Percentiles rank a stretch among this genome's conserved stretches.
These are phyloP conservation scores for Croton setiger DNA, from an alignment of 441 rosid genomes.

Conservation along the genomic window DNA sequence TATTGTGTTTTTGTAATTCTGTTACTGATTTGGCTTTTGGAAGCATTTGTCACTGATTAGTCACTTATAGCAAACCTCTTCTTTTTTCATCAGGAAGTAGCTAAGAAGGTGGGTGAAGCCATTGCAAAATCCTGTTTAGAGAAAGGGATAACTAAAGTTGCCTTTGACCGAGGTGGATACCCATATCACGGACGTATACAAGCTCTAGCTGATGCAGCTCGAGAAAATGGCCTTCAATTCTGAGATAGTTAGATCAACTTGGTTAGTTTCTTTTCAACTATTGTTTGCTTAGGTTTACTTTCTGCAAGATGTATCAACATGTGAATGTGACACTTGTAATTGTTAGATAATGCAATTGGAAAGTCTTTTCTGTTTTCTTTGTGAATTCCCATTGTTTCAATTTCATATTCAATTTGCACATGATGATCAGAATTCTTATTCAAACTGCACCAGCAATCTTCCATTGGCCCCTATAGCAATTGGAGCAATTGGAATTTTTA, in stretches of 20 bases:
- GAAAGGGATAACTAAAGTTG: conserved; percentile 84
- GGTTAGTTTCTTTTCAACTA: conserved; percentile 17
- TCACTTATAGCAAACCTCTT: not conserved
- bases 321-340: conserved; percentile 1
- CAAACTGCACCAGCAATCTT: not conserved
- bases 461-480: not conserved
- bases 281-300: conserved; percentile 7
- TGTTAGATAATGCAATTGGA: conserved; percentile 1
- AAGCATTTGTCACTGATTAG: not conserved
- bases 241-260: conserved; percentile 19
- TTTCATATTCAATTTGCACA: not conserved
- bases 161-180: conserved; percentile 89
- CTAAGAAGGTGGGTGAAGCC: conserved; percentile 76
- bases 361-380: conserved; percentile 7
- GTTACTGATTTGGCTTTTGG: not conserved
- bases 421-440: not conserved
- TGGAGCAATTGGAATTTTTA: not conserved
- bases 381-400: not conserved
- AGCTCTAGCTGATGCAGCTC: conserved; percentile 76
- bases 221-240: conserved; percentile 83
- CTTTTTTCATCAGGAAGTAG: conserved; percentile 65
- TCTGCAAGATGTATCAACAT: conserved; percentile 2
- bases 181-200: conserved; percentile 91
- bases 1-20: not conserved
- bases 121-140: conserved; percentile 84